Percentiles rank a stretch among this genome's conserved stretches.
These are phyloP conservation scores for Yarrowia sp. DNA, from an alignment of 805 yeast species.

Conservation along the genomic window DNA sequence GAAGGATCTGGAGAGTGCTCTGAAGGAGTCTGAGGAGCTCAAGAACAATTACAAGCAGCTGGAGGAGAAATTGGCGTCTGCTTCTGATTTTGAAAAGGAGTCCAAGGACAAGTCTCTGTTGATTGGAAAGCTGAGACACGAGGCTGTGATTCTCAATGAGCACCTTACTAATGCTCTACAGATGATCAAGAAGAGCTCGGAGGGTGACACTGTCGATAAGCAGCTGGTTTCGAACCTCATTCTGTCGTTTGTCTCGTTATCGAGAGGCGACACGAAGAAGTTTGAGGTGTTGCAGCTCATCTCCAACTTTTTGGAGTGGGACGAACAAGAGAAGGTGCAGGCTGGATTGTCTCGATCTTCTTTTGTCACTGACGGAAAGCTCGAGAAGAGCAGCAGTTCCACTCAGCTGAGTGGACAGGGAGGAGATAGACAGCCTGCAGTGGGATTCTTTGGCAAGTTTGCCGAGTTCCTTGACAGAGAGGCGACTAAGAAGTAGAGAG, in stretches of 20 bases:
- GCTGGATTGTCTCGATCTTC: slow-evolving; percentile 48
- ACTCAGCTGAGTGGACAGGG: slow-evolving; percentile 18
- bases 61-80: slow-evolving; percentile 48
- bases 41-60: slow-evolving; percentile 48
- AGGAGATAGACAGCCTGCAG: slow-evolving; percentile 40
- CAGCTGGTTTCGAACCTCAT: slow-evolving; percentile 87
- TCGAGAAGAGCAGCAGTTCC: slow-evolving; percentile 20
- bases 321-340: slow-evolving; percentile 58
- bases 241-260: slow-evolving; percentile 82
- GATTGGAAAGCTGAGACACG: slow-evolving; percentile 92
- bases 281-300: slow-evolving; percentile 89
- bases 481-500: slow-evolving; percentile 5
- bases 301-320: slow-evolving; percentile 86
- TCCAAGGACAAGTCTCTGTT: slow-evolving; percentile 73
- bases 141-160: slow-evolving; percentile 90
- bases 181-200: slow-evolving; percentile 77
- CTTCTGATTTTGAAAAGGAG: slow-evolving; percentile 57
- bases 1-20: slow-evolving; percentile 42
- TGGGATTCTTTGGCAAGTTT: slow-evolving; percentile 51
- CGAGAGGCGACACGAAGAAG: slow-evolving; percentile 92
- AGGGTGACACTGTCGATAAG: slow-evolving; percentile 80
- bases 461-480: slow-evolving; percentile 52
- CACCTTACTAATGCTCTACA: slow-evolving; percentile 93
- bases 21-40: slow-evolving; percentile 43
- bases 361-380: slow-evolving; percentile 36